Evolutionary conservation across 805 yeast species (phyloP).

Genomic region (Schwanniomyces occidentalis): DNA sequence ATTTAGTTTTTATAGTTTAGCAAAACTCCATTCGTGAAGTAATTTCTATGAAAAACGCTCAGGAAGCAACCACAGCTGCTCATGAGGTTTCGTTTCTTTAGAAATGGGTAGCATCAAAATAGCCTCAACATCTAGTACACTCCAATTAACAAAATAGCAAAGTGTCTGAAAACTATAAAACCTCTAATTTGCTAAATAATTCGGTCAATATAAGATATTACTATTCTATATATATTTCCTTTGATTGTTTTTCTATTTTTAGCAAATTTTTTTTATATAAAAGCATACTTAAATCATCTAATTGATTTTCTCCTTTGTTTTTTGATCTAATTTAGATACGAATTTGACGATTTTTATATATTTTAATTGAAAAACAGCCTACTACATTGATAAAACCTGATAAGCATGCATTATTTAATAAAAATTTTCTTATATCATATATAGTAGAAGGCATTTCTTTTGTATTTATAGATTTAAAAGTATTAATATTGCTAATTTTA

Average conservation of each 20-base stretch:
- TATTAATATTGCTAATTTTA: not conserved
- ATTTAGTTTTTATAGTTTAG: too few relatives aligned
- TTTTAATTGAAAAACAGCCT: not conserved
- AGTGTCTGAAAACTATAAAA: too few relatives aligned
- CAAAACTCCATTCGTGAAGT: too few relatives aligned
- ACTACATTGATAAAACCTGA: not conserved
- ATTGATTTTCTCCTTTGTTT: not conserved
- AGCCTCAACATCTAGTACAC: too few relatives aligned
- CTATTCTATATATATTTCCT: not conserved
- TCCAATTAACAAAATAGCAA: too few relatives aligned
- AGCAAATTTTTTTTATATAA: not conserved
- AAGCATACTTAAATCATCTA: not conserved
- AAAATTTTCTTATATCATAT: not conserved
- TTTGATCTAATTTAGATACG: not conserved
- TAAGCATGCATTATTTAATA: not conserved
- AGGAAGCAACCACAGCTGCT: too few relatives aligned
- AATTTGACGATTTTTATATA: not conserved
- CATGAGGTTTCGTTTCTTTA: too few relatives aligned
- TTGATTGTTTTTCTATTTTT: not conserved
- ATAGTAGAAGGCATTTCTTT: too few relatives aligned
- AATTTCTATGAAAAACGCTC: too few relatives aligned
- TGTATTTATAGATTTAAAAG: too few relatives aligned
- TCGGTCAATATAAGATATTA: not conserved
- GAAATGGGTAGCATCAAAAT: too few relatives aligned
- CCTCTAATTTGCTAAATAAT: too few relatives aligned